Conservation (phyloP, 2,329 filamentous ascomycete genomes). For the Lecanicillium sp. region DNA sequence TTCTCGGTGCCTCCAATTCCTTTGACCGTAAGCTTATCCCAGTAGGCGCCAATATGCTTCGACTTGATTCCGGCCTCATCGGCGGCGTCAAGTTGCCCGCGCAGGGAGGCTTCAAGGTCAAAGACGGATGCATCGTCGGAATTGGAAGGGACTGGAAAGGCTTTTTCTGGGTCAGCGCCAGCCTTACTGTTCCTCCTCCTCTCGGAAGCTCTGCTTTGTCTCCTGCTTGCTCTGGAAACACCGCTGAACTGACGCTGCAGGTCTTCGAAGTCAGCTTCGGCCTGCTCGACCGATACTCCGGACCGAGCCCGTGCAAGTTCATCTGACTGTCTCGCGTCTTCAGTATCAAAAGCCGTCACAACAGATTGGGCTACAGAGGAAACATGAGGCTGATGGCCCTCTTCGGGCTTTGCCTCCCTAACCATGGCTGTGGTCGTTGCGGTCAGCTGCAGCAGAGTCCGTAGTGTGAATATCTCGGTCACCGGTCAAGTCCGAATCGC, state of each 20-base stretch:
- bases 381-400: too few relatives aligned
- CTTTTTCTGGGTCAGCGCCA: conserved; percentile 55
- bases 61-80: conserved; percentile 69
- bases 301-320: too few relatives aligned
- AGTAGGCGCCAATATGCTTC: conserved; percentile 73
- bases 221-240: conserved; percentile 41
- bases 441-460: too few relatives aligned
- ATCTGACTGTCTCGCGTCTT: too few relatives aligned
- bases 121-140: conserved; percentile 47
- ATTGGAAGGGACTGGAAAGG: conserved; percentile 23
- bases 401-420: too few relatives aligned
- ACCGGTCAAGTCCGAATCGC: too few relatives aligned
- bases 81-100: conserved; percentile 63
- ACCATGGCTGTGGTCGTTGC: too few relatives aligned
- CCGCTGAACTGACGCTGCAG: conserved; percentile 54
- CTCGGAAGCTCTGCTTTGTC: too few relatives aligned
- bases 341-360: too few relatives aligned
- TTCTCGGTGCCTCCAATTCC: conserved; percentile 69
- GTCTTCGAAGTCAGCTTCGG: conserved; percentile 62
- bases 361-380: too few relatives aligned
- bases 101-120: conserved; percentile 66
- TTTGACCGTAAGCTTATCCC: conserved; percentile 68
- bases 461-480: too few relatives aligned
- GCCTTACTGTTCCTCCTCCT: conserved; percentile 17
- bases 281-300: conserved; percentile 57